These are phyloP conservation scores for Monosporascus sp. DNA, from an alignment of 2,329 filamentous ascomycete genomes.

Conservation along the genomic window DNA sequence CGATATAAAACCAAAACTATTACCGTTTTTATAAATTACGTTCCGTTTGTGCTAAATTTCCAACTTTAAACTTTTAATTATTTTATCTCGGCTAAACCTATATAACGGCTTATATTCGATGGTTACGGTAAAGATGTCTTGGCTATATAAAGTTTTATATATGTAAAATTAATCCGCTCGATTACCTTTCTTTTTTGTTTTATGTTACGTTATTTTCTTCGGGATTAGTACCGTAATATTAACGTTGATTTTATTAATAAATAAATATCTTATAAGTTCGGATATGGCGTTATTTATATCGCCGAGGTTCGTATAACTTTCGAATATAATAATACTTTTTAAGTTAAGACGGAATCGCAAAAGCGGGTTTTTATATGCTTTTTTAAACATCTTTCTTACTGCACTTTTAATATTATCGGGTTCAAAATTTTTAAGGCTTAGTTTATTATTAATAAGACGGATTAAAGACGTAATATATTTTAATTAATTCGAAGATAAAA, in stretches of 20 bases:
- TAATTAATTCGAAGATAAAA: conserved; percentile 28
- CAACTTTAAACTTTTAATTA: conserved; percentile 26
- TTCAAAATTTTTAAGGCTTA: conserved; percentile 28
- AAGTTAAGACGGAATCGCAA: conserved; percentile 27
- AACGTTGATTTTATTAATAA: conserved; percentile 7
- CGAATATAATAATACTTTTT: conserved; percentile 28
- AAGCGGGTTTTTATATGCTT: conserved; percentile 18
- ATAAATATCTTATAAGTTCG: conserved; percentile 18
- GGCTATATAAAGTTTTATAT: conserved; percentile 15
- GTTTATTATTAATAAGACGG: conserved; percentile 29
- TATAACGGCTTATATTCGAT: conserved; percentile 1
- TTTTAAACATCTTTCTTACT: conserved; percentile 28
- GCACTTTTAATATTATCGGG: conserved; percentile 31
- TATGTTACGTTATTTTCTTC: conserved; percentile 9
- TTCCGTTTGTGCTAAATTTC: conserved; percentile 28
- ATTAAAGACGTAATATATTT: conserved; percentile 27
- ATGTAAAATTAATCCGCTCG: conserved; percentile 29
- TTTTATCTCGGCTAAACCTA: conserved; percentile 13
- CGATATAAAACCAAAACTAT: conserved; percentile 24
- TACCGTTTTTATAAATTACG: conserved; percentile 27
- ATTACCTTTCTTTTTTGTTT: conserved; percentile 22
- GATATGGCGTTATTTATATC: conserved; percentile 16
- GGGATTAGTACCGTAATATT: conserved; percentile 4
- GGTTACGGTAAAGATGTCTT: conserved; percentile 12
- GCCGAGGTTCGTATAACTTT: conserved; percentile 31